Evolutionary conservation across 2,329 filamentous ascomycete species (phyloP), one percentile per base, ranked within the genome.

Genomic region (Monilinia fructicola): DNA sequence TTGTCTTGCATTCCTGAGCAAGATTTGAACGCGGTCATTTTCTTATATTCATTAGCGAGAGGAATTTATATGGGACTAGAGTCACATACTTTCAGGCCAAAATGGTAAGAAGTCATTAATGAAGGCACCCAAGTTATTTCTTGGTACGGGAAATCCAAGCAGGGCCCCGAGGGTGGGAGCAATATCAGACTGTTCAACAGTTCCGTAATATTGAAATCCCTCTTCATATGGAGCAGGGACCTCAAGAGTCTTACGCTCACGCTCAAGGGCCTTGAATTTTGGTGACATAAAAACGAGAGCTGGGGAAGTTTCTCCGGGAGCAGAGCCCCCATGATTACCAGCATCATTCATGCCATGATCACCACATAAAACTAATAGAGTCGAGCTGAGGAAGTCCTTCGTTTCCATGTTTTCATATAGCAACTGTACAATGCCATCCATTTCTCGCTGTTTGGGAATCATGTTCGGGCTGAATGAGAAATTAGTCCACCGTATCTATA

Each of bases 301-400:
- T 0, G 95, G 90, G 0, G 94, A 97, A 1, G 95, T 98, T 80
- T 99, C 95, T 54, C 95, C 94, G 1, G 92, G 86, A 0, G 93
- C 93, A 12, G 94, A 97, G 50, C 94, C 95, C 40, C 95, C 95
- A 76, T 99, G 95, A 72, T 98, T 98, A 2, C 95, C 95, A 26
- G 92, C 95, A 73, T 98, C 94, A 73, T 98, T 99, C 95, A 99
- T 99, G n/a, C 95, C 95, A 76, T 99, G 95, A 74, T 99, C 96
- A 66, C 95, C 95, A 66, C 90, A 92, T 9, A 99, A 79, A 3
- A 99, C 88, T 55, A 99, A 84, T 2, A 99, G 80, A 0, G 94
- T 93, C 5, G 90, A 90, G 42, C 85, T 76, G 1, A 97, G 85
- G 77, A 97, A 90, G 1, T 84, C 76, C 66, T 90, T 80, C 4